Percentiles rank a stretch among this genome's conserved stretches.
phyloP scores from a whole-genome alignment of 345 rosid species.

The Gossypium raimondii region DNA sequence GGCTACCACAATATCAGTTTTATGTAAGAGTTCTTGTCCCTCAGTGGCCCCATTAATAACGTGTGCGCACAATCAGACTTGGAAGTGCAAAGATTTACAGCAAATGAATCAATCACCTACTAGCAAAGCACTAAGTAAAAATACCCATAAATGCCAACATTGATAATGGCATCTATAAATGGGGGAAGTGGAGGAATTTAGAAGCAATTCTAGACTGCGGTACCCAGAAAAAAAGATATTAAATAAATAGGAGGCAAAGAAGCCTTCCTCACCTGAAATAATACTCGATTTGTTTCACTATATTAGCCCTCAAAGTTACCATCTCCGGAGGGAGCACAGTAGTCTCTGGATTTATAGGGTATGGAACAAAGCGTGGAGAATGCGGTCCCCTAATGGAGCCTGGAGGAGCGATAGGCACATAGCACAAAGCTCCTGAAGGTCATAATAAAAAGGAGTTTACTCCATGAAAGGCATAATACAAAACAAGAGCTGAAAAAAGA shows the following conservation, averaged over 20 bases:
- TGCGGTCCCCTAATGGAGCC: constrained; percentile 73
- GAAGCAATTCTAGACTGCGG: neutral
- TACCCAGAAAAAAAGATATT: neutral
- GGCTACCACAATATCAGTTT: neutral
- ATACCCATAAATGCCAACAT: neutral
- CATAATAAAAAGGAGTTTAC: constrained; percentile 9
- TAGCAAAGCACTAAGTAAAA: neutral
- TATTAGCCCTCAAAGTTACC: constrained; percentile 42
- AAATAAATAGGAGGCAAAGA: constrained; percentile 6
- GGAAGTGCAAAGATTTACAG: neutral
- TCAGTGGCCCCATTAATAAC: neutral
- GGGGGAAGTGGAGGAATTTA: neutral
- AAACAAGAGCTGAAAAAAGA: constrained; percentile 8
- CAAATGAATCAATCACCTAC: neutral
- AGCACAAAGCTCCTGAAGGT: constrained; percentile 62
- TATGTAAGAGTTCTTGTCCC: neutral
- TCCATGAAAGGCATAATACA: neutral
- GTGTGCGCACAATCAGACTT: neutral
- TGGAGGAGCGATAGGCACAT: constrained; percentile 58
- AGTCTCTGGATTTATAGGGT: constrained; percentile 53
- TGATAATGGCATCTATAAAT: neutral
- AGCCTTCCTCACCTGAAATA: constrained; percentile 70
- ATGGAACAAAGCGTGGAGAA: constrained; percentile 54
- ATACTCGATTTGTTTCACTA: constrained; percentile 77
- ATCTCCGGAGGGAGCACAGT: constrained; percentile 44